phyloP scores from a whole-genome alignment of 345 rosid species.

The Citrus maxima region DNA sequence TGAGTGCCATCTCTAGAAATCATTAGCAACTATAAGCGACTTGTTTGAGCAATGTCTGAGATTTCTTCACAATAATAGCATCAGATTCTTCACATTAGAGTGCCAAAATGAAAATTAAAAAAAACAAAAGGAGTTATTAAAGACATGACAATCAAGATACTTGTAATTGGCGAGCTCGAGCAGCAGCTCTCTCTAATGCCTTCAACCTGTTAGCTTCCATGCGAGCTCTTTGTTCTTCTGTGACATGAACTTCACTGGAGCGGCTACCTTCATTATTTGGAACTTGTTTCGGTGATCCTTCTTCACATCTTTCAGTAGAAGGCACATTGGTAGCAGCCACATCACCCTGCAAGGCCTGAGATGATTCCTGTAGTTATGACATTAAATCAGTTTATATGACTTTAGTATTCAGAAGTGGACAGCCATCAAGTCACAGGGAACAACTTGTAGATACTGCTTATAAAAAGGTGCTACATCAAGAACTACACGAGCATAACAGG shows the following conservation, averaged over 20 bases:
- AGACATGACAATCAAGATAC: constrained; percentile 3
- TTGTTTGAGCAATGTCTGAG: no score
- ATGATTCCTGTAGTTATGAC: constrained; percentile 24
- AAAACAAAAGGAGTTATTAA: not conserved
- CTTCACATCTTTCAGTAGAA: not conserved
- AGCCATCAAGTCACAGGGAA: no score
- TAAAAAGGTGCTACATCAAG: not conserved
- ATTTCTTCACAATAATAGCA: no score
- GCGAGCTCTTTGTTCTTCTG: constrained; percentile 70
- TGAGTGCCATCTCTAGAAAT: no score
- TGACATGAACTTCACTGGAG: constrained; percentile 33
- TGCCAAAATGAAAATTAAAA: not conserved
- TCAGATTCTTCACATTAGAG: no score
- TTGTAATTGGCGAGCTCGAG: constrained; percentile 30
- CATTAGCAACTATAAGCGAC: no score
- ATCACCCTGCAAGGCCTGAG: constrained; percentile 1
- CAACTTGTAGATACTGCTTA: not conserved
- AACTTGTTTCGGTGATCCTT: constrained; percentile 16
- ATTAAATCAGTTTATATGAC: not conserved
- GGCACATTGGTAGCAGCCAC: not conserved
- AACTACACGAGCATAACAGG: not conserved
- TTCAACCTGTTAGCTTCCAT: constrained; percentile 78
- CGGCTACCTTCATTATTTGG: constrained; percentile 13
- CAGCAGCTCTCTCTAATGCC: constrained; percentile 69
- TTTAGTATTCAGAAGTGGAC: not conserved